A percentile compares a stretch with the other conserved stretches of the same genome.
Conservation (phyloP, 805 yeast genomes). For the Zygotorulaspora sp. region DNA sequence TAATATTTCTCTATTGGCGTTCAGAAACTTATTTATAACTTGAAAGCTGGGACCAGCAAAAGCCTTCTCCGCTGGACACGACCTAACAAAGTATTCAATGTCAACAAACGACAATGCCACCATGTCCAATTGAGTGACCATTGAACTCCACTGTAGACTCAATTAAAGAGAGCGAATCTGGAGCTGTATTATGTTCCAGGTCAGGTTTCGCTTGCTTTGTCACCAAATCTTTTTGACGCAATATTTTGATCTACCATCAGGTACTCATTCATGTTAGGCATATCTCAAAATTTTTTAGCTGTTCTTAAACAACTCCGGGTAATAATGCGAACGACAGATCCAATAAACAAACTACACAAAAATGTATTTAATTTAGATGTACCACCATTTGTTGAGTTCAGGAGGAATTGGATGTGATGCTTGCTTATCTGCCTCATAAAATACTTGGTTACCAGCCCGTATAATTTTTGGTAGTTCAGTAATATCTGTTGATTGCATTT, state of each 20-base stretch:
- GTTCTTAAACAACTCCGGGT: no score
- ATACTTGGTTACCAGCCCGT: slow-evolving; percentile 54
- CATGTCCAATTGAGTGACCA: slow-evolving; percentile 11
- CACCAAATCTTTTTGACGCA: no score
- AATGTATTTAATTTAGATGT: slow-evolving; percentile 7
- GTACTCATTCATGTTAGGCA: slow-evolving; percentile 1
- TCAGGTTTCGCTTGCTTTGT: no score
- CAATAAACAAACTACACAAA: no score
- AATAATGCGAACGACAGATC: no score
- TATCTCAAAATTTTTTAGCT: slow-evolving; percentile 8
- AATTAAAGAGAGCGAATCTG: slow-evolving; percentile 1
- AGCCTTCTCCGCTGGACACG: slow-evolving; percentile 9
- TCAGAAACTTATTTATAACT: slow-evolving; percentile 18
- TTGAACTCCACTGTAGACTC: slow-evolving; percentile 1
- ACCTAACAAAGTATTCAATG: slow-evolving; percentile 20
- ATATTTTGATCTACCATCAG: no score
- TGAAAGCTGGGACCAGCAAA: slow-evolving; percentile 13
- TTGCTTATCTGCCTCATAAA: slow-evolving; percentile 18
- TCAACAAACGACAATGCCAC: slow-evolving; percentile 16
- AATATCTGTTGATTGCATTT: slow-evolving; percentile 34
- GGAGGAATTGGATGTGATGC: slow-evolving; percentile 39
- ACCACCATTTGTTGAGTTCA: slow-evolving; percentile 38
- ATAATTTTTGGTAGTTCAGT: slow-evolving; percentile 33
- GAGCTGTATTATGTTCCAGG: no score
- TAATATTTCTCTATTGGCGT: slow-evolving; percentile 12